These are phyloP conservation scores for Chytriomyces sp. DNA, from an alignment of 192 early-diverging fungal species.

Conservation along the genomic window DNA sequence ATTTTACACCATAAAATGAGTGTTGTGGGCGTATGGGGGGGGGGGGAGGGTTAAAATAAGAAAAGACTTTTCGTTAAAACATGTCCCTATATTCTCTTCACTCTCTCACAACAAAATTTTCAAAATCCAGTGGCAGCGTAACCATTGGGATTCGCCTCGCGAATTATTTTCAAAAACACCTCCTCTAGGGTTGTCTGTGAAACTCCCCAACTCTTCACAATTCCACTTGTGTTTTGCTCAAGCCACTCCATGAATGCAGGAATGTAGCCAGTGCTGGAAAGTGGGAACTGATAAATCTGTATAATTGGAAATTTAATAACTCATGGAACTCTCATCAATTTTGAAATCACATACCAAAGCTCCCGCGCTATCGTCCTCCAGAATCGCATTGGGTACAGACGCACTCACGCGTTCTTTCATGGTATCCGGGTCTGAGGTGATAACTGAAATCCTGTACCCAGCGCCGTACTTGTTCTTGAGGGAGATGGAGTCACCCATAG, in stretches of 20 bases:
- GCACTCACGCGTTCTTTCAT: constrained; percentile 51
- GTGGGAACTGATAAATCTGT: constrained; percentile 49
- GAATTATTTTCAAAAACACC: constrained; percentile 54
- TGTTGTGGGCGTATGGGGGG: too few relatives aligned
- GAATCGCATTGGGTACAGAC: constrained; percentile 48
- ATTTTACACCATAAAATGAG: too few relatives aligned
- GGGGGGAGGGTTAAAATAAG: too few relatives aligned
- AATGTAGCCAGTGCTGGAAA: constrained; percentile 42
- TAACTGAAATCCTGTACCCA: constrained; percentile 68
- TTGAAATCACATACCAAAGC: constrained; percentile 57
- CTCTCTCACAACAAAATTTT: background rate
- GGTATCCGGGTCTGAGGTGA: constrained; percentile 42
- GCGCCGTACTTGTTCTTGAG: constrained; percentile 74
- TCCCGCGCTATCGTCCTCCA: constrained; percentile 65
- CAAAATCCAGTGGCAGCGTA: constrained; percentile 23
- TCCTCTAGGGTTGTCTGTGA: constrained; percentile 65
- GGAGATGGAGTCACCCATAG: constrained; percentile 58
- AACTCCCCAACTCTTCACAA: constrained; percentile 59
- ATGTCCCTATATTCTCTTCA: too few relatives aligned
- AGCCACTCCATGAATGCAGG: constrained; percentile 57
- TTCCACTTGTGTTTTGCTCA: constrained; percentile 34
- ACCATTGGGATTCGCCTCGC: constrained; percentile 43
- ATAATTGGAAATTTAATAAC: too few relatives aligned
- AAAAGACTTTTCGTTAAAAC: too few relatives aligned
- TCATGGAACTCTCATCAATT: too few relatives aligned